These are phyloP conservation scores for Cucurbita argyrosperma DNA, from an alignment of 306 rosid species.

Conservation along the genomic window DNA sequence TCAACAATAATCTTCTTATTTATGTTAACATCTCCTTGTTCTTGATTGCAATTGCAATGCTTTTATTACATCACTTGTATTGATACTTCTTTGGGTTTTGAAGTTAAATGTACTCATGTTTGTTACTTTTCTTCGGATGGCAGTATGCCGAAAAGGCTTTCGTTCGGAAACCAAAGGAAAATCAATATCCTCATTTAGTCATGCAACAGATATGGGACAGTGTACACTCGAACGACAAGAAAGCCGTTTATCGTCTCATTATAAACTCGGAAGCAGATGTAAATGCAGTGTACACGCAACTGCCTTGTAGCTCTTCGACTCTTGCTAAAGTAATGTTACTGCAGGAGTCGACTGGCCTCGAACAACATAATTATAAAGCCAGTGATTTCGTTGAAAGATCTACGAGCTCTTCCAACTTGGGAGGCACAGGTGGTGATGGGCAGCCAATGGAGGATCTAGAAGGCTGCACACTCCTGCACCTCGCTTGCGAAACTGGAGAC, in stretches of 20 bases:
- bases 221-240: slow-evolving; percentile 82
- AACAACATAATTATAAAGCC: slow-evolving; percentile 33
- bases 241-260: slow-evolving; percentile 80
- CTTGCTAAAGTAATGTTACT: slow-evolving; percentile 86
- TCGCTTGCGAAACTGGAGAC: slow-evolving; percentile 89
- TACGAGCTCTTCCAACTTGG: slow-evolving; percentile 31
- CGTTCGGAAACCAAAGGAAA: slow-evolving; percentile 69
- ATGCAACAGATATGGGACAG: slow-evolving; percentile 91
- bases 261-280: slow-evolving; percentile 74
- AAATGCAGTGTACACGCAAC: slow-evolving; percentile 55
- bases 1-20: neutral
- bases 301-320: slow-evolving; percentile 44
- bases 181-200: slow-evolving; percentile 48
- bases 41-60: neutral
- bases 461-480: slow-evolving; percentile 81
- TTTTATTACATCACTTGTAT: neutral
- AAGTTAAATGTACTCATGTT: neutral
- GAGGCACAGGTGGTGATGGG: slow-evolving; percentile 46
- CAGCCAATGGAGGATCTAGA: slow-evolving; percentile 48
- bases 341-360: slow-evolving; percentile 61
- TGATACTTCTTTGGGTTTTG: neutral
- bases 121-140: slow-evolving; percentile 6
- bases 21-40: neutral
- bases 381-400: slow-evolving; percentile 66
- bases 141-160: slow-evolving; percentile 95